Percentiles rank a stretch among this genome's conserved stretches.
Conservation (phyloP, 2,329 filamentous ascomycete species). For the Pseudogymnoascus sp. region DNA sequence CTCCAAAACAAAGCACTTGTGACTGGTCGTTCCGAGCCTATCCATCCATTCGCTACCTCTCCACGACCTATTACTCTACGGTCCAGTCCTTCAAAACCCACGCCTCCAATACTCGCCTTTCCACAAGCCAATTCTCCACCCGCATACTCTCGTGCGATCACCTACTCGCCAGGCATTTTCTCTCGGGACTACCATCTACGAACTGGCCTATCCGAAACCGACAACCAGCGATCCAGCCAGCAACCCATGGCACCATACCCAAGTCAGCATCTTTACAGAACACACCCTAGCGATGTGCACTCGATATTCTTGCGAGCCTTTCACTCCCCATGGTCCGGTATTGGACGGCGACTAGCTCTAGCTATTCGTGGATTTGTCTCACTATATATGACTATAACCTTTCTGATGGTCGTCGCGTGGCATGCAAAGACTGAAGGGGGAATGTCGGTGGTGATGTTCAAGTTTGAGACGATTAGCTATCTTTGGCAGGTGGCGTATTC, state of each 20-base stretch:
- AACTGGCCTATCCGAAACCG: too few species aligned
- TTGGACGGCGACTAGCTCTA: conserved; percentile 26
- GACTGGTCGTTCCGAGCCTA: neutral
- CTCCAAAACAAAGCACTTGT: too few species aligned
- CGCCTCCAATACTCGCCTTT: neutral
- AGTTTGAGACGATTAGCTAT: conserved; percentile 26
- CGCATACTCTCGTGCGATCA: too few species aligned
- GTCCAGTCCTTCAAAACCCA: neutral
- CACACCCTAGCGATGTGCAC: conserved; percentile 16
- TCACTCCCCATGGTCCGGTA: conserved; percentile 28
- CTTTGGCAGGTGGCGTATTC: conserved; percentile 26
- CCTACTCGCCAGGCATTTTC: neutral
- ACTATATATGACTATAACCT: conserved; percentile 21
- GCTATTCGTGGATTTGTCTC: conserved; percentile 22
- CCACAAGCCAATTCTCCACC: neutral
- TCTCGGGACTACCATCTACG: neutral
- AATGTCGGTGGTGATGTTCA: conserved; percentile 19
- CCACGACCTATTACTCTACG: neutral
- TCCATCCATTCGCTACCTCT: neutral
- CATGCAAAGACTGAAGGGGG: conserved; percentile 19
- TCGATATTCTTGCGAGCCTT: conserved; percentile 30
- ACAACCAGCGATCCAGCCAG: neutral
- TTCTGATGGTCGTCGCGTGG: conserved; percentile 22
- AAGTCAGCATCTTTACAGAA: neutral
- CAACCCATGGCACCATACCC: conserved; percentile 10